Percentiles rank a stretch among this genome's conserved stretches.
Evolutionary conservation across 2,329 filamentous ascomycete species (phyloP).

Genomic region (Xylariaceae sp.): DNA sequence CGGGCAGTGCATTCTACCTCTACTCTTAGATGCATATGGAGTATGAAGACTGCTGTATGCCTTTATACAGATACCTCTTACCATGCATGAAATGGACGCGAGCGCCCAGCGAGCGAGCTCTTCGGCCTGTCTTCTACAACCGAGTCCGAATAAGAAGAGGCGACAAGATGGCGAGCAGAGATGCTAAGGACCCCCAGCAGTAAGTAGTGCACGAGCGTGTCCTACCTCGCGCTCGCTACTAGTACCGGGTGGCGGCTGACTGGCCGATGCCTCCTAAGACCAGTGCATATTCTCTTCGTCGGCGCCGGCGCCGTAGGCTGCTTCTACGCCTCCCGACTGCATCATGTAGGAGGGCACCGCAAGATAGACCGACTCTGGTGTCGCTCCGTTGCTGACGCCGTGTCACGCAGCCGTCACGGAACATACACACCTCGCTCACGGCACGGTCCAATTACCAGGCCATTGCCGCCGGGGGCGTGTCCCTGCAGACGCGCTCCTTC

Average conservation of each 20-base stretch:
- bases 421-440: constrained; percentile 58
- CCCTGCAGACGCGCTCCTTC: constrained; percentile 57
- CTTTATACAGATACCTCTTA: too few relatives aligned
- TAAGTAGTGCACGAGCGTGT: too few relatives aligned
- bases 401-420: constrained; percentile 34
- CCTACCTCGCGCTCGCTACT: too few relatives aligned
- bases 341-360: constrained; percentile 37
- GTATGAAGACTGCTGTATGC: too few relatives aligned
- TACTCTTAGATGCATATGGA: too few relatives aligned
- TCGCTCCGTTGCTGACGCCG: not conserved
- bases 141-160: too few relatives aligned
- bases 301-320: constrained; percentile 66
- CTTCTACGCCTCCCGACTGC: constrained; percentile 63
- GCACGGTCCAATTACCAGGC: constrained; percentile 66
- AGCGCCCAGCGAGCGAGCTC: too few relatives aligned
- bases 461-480: constrained; percentile 54
- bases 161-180: not conserved
- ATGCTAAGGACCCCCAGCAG: not conserved
- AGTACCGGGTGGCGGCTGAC: not conserved
- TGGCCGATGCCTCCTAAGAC: constrained; percentile 6
- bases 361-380: not conserved
- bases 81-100: too few relatives aligned
- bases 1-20: too few relatives aligned
- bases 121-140: too few relatives aligned
- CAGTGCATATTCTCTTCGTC: constrained; percentile 56